Base-by-base conservation (phyloP, 345 rosid genomes). In the Syzygium jambos region DNA sequence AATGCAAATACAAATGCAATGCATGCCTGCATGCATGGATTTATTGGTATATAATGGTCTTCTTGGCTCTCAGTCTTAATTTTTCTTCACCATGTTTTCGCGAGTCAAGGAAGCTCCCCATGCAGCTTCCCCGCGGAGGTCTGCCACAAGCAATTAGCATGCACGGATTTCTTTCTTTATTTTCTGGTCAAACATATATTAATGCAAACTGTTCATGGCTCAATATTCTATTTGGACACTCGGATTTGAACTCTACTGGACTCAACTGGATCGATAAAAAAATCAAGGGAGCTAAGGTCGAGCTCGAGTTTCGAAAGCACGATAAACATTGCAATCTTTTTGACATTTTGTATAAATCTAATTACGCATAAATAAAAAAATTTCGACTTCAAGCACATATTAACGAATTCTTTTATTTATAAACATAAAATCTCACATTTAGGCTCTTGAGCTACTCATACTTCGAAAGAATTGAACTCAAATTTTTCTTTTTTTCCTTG, bases 301-400 rank as follows among this genome's bases (percentile, higher is more conserved):
- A 29, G 78, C 2, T 0, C 5, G 10, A 17, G 19, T 65, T 65
- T 6, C 15, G 11, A 65, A 65, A 61, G 19, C 29, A n/a, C 30
- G 27, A 61, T n/a, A 6, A n/a, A 61, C 34, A 61, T n/a, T n/a
- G 2, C 9, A n/a, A n/a, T 61, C 19, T 30, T 61, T n/a, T n/a
- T n/a, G 6, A 61, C n/a, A 17, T 59, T 59, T 61, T 61, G 9
- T 61, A 13, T 14, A 17, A 38, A 38, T 73, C 14, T 38, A 38
- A 1, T 25, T 19, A 19, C 25, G 21, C 0, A 2, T 10, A 38
- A 10, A 73, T 10, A 68, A 34, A 4, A 0, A 0, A 0, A 2
- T 68, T 68, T 34, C 0, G 4, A 68, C 46, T 68, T 17, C 13
- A 0, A 68, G 19, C 27, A 9, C 43, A 73, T 21, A 9, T 38